phyloP scores from a whole-genome alignment of 257 asterid genomes.

The Plectranthus barbatus region DNA sequence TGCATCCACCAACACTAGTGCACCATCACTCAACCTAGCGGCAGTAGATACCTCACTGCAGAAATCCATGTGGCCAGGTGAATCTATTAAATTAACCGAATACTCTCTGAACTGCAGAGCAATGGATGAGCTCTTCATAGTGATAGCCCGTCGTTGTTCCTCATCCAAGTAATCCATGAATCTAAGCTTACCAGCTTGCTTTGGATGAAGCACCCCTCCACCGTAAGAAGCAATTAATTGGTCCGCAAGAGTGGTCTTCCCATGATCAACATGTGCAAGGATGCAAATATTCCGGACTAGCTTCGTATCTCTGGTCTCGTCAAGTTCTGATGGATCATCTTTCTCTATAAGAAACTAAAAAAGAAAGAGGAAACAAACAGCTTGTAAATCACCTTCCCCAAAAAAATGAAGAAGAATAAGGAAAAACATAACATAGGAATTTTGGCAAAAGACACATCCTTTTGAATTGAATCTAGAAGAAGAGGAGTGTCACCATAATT shows the following conservation, averaged over 20 bases:
- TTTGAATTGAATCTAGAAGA: too few species aligned
- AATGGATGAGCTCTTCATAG: conserved; percentile 95
- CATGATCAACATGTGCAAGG: conserved; percentile 98
- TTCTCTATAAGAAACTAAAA: conserved; percentile 3
- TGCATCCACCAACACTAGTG: conserved; percentile 76
- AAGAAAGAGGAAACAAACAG: background rate
- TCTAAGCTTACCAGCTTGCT: conserved; percentile 93
- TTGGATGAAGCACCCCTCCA: conserved; percentile 92
- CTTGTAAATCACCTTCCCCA: background rate
- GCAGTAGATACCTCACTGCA: conserved; percentile 98
- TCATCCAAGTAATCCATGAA: conserved; percentile 95
- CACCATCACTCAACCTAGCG: conserved; percentile 95
- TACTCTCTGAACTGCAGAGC: conserved; percentile 48
- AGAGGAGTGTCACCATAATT: background rate
- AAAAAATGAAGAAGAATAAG: background rate
- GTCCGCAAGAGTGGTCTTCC: conserved; percentile 92
- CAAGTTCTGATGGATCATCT: conserved; percentile 1
- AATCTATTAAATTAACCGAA: conserved; percentile 68
- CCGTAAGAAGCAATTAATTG: conserved; percentile 83
- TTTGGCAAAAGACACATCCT: too few species aligned
- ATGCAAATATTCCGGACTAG: conserved; percentile 72
- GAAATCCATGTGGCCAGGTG: conserved; percentile 98
- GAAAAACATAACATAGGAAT: background rate
- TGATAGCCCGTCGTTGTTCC: conserved; percentile 94
- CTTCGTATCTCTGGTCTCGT: conserved; percentile 18